These are phyloP conservation scores for Phytophthora ohioensis DNA, from an alignment of 352 stramenopile species.

Conservation along the genomic window DNA sequence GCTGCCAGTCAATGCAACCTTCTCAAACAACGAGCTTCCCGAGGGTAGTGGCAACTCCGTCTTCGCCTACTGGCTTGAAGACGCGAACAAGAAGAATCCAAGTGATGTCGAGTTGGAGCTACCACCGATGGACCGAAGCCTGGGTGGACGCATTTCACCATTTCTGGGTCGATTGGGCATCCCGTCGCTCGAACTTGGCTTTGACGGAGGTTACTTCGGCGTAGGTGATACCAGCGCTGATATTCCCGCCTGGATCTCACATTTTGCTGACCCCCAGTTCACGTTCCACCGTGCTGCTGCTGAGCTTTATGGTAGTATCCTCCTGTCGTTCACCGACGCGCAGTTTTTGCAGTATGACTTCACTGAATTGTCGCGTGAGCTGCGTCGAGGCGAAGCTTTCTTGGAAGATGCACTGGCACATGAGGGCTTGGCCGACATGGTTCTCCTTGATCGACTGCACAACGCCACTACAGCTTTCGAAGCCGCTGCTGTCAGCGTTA, in stretches of 20 bases:
- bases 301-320: constrained; percentile 82
- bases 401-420: constrained; percentile 55
- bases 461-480: constrained; percentile 73
- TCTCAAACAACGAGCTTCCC: constrained; percentile 67
- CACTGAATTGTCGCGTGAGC: constrained; percentile 74
- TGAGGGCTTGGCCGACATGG: constrained; percentile 34
- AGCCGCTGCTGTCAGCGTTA: constrained; percentile 56
- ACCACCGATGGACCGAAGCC: constrained; percentile 53
- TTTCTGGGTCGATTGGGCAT: constrained; percentile 80
- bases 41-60: constrained; percentile 67
- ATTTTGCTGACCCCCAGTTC: constrained; percentile 77
- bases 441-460: constrained; percentile 63
- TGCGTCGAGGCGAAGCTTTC: constrained; percentile 71
- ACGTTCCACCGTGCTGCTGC: constrained; percentile 77
- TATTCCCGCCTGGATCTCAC: constrained; percentile 80
- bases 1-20: constrained; percentile 74
- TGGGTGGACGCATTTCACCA: constrained; percentile 67
- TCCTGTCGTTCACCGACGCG: constrained; percentile 80
- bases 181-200: constrained; percentile 77
- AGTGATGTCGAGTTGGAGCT: constrained; percentile 48
- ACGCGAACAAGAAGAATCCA: constrained; percentile 48
- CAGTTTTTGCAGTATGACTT: constrained; percentile 91
- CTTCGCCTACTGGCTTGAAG: constrained; percentile 75
- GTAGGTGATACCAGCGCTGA: constrained; percentile 68
- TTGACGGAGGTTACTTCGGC: constrained; percentile 74